Conservation (phyloP, 208 protist species). For the Kentomonas sorsogonicus region DNA sequence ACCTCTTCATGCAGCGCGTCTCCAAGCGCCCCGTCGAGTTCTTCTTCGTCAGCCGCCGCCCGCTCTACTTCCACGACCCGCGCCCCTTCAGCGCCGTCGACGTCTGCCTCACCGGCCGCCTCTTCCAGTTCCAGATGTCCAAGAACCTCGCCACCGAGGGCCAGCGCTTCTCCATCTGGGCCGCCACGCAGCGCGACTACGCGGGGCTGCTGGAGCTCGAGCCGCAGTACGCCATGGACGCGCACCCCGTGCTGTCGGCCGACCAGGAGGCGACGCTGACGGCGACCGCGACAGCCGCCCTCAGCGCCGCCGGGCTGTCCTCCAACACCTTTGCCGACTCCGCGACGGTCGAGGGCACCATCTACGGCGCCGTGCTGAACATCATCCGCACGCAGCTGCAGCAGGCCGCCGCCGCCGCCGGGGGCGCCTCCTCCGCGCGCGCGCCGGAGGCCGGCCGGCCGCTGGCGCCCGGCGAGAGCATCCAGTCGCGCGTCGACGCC, state of each 20-base stretch:
- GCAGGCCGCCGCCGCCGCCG: neutral
- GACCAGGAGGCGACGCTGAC: slow-evolving; percentile 21
- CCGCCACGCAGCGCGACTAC: slow-evolving; percentile 36
- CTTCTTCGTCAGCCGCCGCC: slow-evolving; percentile 37
- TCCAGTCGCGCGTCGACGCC: no score
- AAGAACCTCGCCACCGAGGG: slow-evolving; percentile 34
- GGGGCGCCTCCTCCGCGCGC: no score
- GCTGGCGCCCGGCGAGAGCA: no score
- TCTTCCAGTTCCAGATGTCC: slow-evolving; percentile 55
- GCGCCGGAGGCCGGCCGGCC: no score
- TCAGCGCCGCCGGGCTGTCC: neutral
- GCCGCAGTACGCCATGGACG: slow-evolving; percentile 24
- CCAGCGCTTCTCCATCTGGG: slow-evolving; percentile 33
- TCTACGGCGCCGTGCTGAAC: slow-evolving; percentile 28
- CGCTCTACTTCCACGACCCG: slow-evolving; percentile 41
- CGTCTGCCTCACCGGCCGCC: slow-evolving; percentile 35
- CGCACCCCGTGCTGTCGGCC: slow-evolving; percentile 29
- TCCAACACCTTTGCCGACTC: neutral
- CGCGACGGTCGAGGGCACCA: slow-evolving; percentile 17
- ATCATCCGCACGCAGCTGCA: slow-evolving; percentile 18
- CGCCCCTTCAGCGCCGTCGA: slow-evolving; percentile 30
- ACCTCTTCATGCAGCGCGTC: slow-evolving; percentile 35
- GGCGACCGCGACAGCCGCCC: neutral
- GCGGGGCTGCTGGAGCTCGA: slow-evolving; percentile 35
- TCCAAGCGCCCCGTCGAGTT: slow-evolving; percentile 55